Evolutionary conservation across 768 basidiomycete genomes (phyloP).

Genomic region (Neoboletus brunneissimus): DNA sequence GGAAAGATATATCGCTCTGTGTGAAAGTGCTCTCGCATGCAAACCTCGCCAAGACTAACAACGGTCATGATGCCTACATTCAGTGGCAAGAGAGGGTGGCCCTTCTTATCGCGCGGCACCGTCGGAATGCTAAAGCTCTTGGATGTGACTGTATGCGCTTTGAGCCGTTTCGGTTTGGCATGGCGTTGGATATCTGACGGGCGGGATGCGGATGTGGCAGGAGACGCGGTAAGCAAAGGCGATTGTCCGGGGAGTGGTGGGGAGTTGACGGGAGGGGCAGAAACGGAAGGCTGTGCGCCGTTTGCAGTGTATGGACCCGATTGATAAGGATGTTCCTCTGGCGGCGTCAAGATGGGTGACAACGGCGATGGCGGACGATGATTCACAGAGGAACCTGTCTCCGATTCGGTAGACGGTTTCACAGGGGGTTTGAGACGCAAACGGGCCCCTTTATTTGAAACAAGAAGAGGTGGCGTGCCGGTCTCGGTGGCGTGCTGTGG

Average conservation of each 20-base stretch:
- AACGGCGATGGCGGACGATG: constrained; percentile 29
- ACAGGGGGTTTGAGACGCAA: constrained; percentile 49
- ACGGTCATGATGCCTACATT: constrained; percentile 89
- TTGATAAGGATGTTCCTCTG: constrained; percentile 33
- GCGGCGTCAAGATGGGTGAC: constrained; percentile 36
- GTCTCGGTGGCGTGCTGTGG: constrained; percentile 18
- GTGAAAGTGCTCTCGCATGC: constrained; percentile 81
- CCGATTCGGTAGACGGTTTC: constrained; percentile 26
- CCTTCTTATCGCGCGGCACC: constrained; percentile 71
- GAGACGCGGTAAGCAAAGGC: constrained; percentile 14
- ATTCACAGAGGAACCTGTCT: constrained; percentile 16
- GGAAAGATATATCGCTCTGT: constrained; percentile 89
- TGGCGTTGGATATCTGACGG: constrained; percentile 36
- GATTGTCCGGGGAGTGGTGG: constrained; percentile 26
- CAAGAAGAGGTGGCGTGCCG: constrained; percentile 33
- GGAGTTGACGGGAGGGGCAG: constrained; percentile 15
- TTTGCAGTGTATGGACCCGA: constrained; percentile 24
- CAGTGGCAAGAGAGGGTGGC: constrained; percentile 70
- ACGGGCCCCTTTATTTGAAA: constrained; percentile 47
- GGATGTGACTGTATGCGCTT: constrained; percentile 77
- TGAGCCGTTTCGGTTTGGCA: constrained; percentile 72
- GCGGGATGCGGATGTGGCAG: constrained; percentile 22
- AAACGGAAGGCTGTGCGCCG: constrained; percentile 18
- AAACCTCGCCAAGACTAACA: constrained; percentile 68
- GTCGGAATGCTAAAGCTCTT: constrained; percentile 76